Evolutionary conservation across 768 basidiomycete species (phyloP).

Genomic region (Boletus rubescentipes): DNA sequence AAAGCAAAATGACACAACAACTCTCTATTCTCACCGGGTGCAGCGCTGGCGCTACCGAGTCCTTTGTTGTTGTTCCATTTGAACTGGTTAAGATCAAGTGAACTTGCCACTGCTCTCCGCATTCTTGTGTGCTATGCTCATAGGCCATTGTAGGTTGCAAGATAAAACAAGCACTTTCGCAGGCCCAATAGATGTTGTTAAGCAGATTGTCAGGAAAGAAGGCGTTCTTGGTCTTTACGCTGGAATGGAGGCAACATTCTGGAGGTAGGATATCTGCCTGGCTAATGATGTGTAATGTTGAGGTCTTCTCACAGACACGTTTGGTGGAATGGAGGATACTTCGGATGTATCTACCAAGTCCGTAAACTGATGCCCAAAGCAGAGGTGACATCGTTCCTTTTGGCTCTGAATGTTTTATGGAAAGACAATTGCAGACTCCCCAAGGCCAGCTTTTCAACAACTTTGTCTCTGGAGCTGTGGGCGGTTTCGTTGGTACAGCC

Average conservation of each 20-base stretch:
- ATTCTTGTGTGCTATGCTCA: neutral
- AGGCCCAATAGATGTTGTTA: constrained; percentile 90
- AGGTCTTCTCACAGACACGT: constrained; percentile 52
- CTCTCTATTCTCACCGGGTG: constrained; percentile 91
- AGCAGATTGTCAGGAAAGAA: constrained; percentile 70
- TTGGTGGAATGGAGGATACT: constrained; percentile 96
- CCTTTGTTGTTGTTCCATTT: constrained; percentile 93
- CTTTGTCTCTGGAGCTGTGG: constrained; percentile 85
- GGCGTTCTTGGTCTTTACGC: constrained; percentile 86
- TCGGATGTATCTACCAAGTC: constrained; percentile 88
- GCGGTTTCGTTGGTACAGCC: constrained; percentile 86
- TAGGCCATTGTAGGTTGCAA: constrained; percentile 58
- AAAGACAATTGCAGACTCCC: constrained; percentile 45
- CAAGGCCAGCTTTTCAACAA: constrained; percentile 83
- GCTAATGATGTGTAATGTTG: neutral
- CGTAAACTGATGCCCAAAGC: constrained; percentile 79
- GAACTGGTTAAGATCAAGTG: constrained; percentile 90
- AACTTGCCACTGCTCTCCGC: constrained; percentile 21
- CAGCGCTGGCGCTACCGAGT: constrained; percentile 94
- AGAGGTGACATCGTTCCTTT: constrained; percentile 50
- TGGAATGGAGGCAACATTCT: constrained; percentile 97
- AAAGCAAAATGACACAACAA: constrained; percentile 82
- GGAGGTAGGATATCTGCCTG: constrained; percentile 60
- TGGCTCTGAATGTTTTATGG: neutral
- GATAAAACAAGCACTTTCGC: constrained; percentile 89